phyloP scores from a whole-genome alignment of 257 asterid genomes.

The Solanum stenotomum region DNA sequence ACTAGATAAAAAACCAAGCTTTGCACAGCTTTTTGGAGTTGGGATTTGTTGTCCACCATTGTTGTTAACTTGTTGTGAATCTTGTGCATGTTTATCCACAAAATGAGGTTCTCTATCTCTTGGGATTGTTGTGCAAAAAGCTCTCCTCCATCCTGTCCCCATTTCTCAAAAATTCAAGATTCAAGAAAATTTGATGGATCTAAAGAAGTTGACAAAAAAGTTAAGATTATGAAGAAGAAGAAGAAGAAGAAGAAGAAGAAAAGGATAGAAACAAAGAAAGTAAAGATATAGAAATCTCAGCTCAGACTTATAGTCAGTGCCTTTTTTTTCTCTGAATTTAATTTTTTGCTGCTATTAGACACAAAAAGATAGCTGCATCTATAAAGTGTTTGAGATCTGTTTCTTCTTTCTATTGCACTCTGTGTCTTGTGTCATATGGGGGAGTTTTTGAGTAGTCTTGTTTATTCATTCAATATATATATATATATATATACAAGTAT shows the following conservation, averaged over 20 bases:
- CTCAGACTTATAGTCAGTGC: constrained; percentile 5
- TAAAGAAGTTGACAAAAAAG: constrained; percentile 15
- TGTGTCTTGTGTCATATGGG: not conserved
- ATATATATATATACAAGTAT: not conserved
- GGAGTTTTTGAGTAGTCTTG: not conserved
- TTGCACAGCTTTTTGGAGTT: constrained; percentile 15
- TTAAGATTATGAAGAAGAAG: not conserved
- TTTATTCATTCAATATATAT: not conserved
- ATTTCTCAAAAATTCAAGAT: constrained; percentile 11
- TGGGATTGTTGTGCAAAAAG: constrained; percentile 64
- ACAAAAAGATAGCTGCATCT: constrained; percentile 19
- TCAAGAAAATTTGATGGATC: constrained; percentile 9
- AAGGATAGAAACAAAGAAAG: not conserved
- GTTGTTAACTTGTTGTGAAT: not conserved
- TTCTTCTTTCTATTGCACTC: not conserved
- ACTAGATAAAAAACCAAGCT: constrained; percentile 26
- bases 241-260: not conserved
- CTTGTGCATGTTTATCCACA: constrained; percentile 10
- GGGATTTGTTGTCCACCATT: constrained; percentile 17
- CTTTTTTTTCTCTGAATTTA: not conserved
- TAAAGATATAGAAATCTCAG: constrained; percentile 3
- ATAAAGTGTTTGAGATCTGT: constrained; percentile 28
- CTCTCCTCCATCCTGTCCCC: constrained; percentile 95
- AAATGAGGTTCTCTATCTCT: constrained; percentile 29
- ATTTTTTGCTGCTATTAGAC: not conserved